Evolutionary conservation across 2,329 filamentous ascomycete species (phyloP), one percentile per base, ranked within the genome.

Genomic region (Trichoderma sp.): DNA sequence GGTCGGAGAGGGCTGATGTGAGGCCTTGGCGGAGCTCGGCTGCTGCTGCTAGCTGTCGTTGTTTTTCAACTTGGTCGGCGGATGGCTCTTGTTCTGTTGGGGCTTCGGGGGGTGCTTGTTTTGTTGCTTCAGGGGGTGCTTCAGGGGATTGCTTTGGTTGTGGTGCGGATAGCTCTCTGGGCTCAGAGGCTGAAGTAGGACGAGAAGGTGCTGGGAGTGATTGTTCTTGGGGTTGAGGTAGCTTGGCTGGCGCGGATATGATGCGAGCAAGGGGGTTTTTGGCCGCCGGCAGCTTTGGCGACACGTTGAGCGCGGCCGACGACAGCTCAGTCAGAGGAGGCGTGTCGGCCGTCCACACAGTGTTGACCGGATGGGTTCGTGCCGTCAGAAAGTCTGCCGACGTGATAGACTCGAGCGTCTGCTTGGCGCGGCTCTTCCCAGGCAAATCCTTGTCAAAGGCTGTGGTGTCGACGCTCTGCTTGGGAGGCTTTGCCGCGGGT

Each of bases 371-470:
- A 20, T 83, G 81, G 3, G 82, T 83, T n/a, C 76, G 80, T 28
- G 83, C 83, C 1, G 83, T 84, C 23, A 82, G 78, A 61, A 83
- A 85, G 28, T 82, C 81, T n/a, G 80, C 78, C 2, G 81, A 80
- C 12, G 78, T 77, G 30, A 74, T 72, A 2, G 77, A 76, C 28
- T 80, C 77, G 6, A 74, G 72, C n/a, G 32, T 55, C 23, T 63
- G 68, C 43, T 70, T 74, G 32, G 73, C 75, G 30, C 58, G 71
- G 30, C 61, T 36, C 20, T 75, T 76, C 13, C 76, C 73, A 3
- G 77, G 73, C 4, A 73, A 75, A 34, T 81, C 79, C 23, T 77
- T 77, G 36, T 82, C 75, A 73, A 85, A 85, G 20, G 80, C 83
- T 3, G 81, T 80, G 30, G 75, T 78, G 61, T 85, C 83, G n/a